A percentile compares a stretch with the other conserved stretches of the same genome.
Evolutionary conservation across 2,329 filamentous ascomycete species (phyloP).

Genomic region (Coniosporium tulheliwenetii): DNA sequence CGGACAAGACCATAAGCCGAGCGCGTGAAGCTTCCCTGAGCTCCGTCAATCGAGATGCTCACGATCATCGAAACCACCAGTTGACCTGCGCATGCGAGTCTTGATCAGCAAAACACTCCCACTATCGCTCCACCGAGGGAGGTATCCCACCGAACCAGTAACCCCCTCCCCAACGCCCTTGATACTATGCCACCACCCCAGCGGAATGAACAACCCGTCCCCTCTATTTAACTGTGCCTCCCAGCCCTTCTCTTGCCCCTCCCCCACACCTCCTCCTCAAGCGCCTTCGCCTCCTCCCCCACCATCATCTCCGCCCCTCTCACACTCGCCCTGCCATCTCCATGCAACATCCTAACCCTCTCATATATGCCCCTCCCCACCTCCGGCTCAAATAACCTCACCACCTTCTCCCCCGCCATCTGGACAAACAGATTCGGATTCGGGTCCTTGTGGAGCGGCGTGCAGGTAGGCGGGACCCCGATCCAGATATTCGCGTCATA

Average conservation of each 20-base stretch:
- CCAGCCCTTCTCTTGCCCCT: constrained; percentile 8
- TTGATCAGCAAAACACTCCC: constrained; percentile 3
- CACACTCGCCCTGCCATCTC: constrained; percentile 32
- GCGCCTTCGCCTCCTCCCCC: constrained; percentile 48
- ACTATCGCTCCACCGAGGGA: constrained; percentile 8
- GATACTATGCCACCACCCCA: constrained; percentile 79
- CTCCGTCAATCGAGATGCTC: too few species aligned
- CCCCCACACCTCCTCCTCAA: constrained; percentile 60
- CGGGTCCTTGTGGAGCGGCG: constrained; percentile 80
- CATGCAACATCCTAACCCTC: constrained; percentile 26
- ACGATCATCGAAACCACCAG: constrained; percentile 59
- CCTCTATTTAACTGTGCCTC: constrained; percentile 47
- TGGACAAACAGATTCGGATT: constrained; percentile 91
- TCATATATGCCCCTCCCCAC: constrained; percentile 51
- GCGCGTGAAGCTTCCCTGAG: too few species aligned
- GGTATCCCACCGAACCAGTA: constrained; percentile 37
- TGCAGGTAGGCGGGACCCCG: constrained; percentile 72
- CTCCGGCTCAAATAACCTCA: constrained; percentile 55
- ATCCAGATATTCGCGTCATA: constrained; percentile 83
- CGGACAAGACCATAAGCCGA: too few species aligned
- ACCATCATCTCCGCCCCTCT: constrained; percentile 86
- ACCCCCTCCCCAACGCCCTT: constrained; percentile 44
- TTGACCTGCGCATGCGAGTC: constrained; percentile 39
- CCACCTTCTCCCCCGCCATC: constrained; percentile 52
- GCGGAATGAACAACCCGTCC: constrained; percentile 64